Conservation (phyloP, 495 filamentous ascomycete species). For the Eremomyces bilateralis region DNA sequence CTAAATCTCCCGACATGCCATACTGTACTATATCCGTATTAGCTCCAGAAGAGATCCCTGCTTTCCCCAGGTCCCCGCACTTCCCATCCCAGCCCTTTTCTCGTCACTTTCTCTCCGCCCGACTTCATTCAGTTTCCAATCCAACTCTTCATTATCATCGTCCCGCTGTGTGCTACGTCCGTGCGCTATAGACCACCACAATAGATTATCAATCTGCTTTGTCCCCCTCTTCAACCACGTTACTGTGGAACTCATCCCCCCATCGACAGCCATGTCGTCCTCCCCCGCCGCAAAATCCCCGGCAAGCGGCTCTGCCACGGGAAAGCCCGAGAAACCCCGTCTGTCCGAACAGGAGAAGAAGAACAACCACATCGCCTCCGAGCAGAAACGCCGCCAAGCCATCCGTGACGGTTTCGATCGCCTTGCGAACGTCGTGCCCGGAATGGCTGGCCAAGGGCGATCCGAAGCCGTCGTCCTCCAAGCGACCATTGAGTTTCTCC, state of each 20-base stretch:
- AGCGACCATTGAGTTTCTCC: slow-evolving; percentile 52
- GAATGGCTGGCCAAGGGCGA: slow-evolving; percentile 58
- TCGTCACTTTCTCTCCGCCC: background rate
- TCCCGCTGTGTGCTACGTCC: no score
- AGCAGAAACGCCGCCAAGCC: slow-evolving; percentile 71
- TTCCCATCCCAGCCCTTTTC: background rate
- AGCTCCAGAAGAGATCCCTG: no score
- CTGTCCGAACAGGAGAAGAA: slow-evolving; percentile 77
- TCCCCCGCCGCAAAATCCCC: no score
- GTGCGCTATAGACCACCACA: no score
- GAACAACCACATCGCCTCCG: slow-evolving; percentile 72
- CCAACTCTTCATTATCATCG: no score
- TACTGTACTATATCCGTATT: no score
- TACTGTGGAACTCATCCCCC: no score
- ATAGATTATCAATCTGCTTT: background rate
- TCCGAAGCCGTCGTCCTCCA: slow-evolving; percentile 70
- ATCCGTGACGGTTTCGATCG: slow-evolving; percentile 78
- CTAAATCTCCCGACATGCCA: no score
- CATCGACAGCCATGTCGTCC: no score
- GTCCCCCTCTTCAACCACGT: background rate
- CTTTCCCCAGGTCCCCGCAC: no score
- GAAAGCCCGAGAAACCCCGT: no score
- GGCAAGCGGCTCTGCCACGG: no score
- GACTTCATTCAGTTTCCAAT: background rate
- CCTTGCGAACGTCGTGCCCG: slow-evolving; percentile 64